Evolutionary conservation across 2,329 filamentous ascomycete species (phyloP).

Genomic region (Tolypocladium tropicale): DNA sequence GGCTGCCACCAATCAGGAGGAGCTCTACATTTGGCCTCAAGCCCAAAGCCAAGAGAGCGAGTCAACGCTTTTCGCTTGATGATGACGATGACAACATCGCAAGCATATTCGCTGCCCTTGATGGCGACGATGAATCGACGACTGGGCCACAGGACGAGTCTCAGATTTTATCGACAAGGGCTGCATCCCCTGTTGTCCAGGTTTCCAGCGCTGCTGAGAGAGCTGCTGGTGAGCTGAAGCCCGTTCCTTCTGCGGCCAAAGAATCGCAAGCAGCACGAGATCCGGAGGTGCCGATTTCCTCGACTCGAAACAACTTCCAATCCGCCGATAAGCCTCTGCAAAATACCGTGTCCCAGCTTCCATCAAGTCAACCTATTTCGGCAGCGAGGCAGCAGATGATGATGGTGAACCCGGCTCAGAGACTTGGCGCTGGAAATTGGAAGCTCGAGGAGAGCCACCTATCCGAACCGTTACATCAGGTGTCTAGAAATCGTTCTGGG

Average conservation of each 20-base stretch:
- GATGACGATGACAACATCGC: slow-evolving; percentile 22
- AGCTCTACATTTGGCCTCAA: slow-evolving; percentile 44
- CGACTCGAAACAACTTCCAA: background rate
- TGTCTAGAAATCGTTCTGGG: slow-evolving; percentile 22
- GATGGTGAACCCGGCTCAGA: slow-evolving; percentile 26
- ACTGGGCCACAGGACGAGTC: background rate
- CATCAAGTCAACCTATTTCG: background rate
- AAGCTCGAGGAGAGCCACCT: slow-evolving; percentile 45
- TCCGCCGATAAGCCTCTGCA: background rate
- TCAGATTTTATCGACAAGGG: background rate
- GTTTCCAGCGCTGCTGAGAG: background rate
- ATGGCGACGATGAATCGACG: background rate
- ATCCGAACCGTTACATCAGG: slow-evolving; percentile 33
- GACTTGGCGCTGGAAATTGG: slow-evolving; percentile 37
- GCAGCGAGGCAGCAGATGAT: slow-evolving; percentile 8
- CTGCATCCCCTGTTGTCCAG: background rate
- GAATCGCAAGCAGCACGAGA: background rate
- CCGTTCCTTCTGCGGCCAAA: background rate
- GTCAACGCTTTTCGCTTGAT: slow-evolving; percentile 19
- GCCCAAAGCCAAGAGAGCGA: slow-evolving; percentile 21
- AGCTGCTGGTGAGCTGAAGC: background rate
- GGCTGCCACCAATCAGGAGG: slow-evolving; percentile 47
- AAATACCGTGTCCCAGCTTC: background rate
- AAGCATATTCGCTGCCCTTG: background rate
- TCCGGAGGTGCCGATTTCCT: background rate